phyloP scores from a whole-genome alignment of 116 monocot genomes.

The Phalaenopsis hybrid region DNA sequence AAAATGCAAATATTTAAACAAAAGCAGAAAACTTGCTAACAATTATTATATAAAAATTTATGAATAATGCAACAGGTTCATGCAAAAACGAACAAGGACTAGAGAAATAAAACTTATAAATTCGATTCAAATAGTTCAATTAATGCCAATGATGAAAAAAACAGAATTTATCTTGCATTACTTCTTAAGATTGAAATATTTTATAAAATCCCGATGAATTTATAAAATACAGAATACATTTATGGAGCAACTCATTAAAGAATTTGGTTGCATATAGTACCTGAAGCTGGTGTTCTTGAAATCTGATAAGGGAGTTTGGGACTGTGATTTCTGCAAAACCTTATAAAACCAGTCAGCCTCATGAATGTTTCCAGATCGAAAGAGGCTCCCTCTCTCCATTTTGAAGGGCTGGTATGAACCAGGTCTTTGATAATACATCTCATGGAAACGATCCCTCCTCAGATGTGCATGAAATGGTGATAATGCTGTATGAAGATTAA shows the following conservation, averaged over 20 bases:
- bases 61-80: too few relatives aligned
- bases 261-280: conserved; percentile 7
- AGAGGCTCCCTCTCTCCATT: conserved; percentile 25
- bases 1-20: too few relatives aligned
- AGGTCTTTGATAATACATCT: conserved; percentile 27
- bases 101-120: too few relatives aligned
- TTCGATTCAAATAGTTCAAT: too few relatives aligned
- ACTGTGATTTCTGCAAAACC: conserved; percentile 16
- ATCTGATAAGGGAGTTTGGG: conserved; percentile 13
- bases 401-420: conserved; percentile 15
- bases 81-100: too few relatives aligned
- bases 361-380: conserved; percentile 8
- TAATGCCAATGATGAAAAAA: too few relatives aligned
- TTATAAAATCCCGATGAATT: too few relatives aligned
- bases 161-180: too few relatives aligned
- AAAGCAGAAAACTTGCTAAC: too few relatives aligned
- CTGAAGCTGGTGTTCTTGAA: conserved; percentile 21
- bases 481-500: conserved; percentile 10
- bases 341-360: conserved; percentile 15
- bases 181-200: too few relatives aligned
- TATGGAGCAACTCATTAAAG: background rate
- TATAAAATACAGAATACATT: too few relatives aligned
- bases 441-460: conserved; percentile 25
- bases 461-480: conserved; percentile 35
- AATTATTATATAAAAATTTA: too few relatives aligned